A percentile compares a stretch with the other conserved stretches of the same genome.
These are phyloP conservation scores for Macrophomina pseudophaseolina DNA, from an alignment of 2,329 filamentous ascomycete species.

Conservation along the genomic window DNA sequence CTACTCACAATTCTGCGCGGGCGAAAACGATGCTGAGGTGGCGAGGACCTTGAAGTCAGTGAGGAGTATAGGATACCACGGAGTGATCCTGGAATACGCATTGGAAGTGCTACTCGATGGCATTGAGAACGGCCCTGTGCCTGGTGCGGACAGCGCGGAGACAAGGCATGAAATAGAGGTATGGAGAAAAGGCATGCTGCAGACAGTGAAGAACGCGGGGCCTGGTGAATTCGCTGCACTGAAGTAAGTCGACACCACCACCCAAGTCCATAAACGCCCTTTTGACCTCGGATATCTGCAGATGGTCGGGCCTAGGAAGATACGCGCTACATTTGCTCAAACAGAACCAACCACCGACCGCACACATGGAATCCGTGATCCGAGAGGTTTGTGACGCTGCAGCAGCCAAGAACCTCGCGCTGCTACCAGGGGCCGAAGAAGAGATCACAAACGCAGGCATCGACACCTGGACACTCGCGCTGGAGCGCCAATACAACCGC, in stretches of 20 bases:
- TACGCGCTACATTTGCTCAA: constrained; percentile 72
- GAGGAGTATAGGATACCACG: constrained; percentile 78
- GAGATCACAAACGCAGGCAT: constrained; percentile 70
- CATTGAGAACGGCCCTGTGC: constrained; percentile 26
- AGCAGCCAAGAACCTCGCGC: constrained; percentile 67
- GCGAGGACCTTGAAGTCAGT: constrained; percentile 62
- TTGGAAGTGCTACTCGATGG: constrained; percentile 61
- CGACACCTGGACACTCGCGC: constrained; percentile 58
- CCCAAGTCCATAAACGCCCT: neutral
- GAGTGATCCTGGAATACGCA: constrained; percentile 84
- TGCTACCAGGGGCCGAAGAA: constrained; percentile 89
- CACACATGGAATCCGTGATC: constrained; percentile 71
- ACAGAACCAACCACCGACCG: constrained; percentile 65
- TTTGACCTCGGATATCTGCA: constrained; percentile 34
- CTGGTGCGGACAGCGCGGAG: constrained; percentile 41
- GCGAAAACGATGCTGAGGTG: constrained; percentile 74
- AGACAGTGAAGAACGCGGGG: constrained; percentile 63
- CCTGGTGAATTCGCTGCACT: constrained; percentile 56
- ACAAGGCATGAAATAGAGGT: constrained; percentile 67
- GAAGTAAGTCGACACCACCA: constrained; percentile 38
- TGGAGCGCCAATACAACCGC: constrained; percentile 59
- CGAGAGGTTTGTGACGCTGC: constrained; percentile 77
- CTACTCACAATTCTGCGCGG: constrained; percentile 89
- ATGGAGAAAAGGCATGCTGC: constrained; percentile 75
- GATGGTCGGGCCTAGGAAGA: constrained; percentile 81